Base-by-base conservation (phyloP, 345 rosid genomes). In the Corymbia maculata region DNA sequence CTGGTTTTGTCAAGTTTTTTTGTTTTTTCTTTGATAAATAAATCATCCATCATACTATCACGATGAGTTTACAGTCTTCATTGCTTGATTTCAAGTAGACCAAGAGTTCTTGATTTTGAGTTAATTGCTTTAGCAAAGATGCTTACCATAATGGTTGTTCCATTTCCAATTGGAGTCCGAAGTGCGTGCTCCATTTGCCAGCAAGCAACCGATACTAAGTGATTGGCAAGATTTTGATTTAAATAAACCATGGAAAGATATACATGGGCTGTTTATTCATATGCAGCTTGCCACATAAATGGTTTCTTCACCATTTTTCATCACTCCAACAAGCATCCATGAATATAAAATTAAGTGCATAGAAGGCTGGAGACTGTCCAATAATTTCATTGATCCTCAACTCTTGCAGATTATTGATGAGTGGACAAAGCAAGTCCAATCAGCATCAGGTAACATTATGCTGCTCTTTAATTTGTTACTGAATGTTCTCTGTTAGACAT, bases 401-500 rank as follows among this genome's bases (percentile, higher is more conserved):
- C 85, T 89, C 64, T 9, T 87, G 90, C 94, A 97, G 99, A 89
- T 96, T 52, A 93, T 95, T 85, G 95, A 97, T 80, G 99, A 97
- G 89, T 96, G 99, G 99, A 95, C 95, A 36, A 88, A 44, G 89
- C 99, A 95, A 93, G 94, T 97, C 90, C 93, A 94, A 91, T 89
- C 98, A 45, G 93, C 95, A 92, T 91, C 93, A 89, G 95, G 99
- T 94, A 92, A 90, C 75, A 51, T 32, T 24, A 44, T 66, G 75
- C 57, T 85, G 52, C 80, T 75, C 28, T 79, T 22, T 36, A 75
- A 19, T 75, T 42, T 75, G 2, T 5, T 19, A 42, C 82, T 9
- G 49, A 75, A 75, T 75, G 82, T 36, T 75, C 28, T 42, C 47
- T 42, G 47, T 42, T 9, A 36, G 47, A 75, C 82, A 42, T 75